Base-by-base conservation (phyloP, 352 stramenopile species). In the Phytophthora tubulina region DNA sequence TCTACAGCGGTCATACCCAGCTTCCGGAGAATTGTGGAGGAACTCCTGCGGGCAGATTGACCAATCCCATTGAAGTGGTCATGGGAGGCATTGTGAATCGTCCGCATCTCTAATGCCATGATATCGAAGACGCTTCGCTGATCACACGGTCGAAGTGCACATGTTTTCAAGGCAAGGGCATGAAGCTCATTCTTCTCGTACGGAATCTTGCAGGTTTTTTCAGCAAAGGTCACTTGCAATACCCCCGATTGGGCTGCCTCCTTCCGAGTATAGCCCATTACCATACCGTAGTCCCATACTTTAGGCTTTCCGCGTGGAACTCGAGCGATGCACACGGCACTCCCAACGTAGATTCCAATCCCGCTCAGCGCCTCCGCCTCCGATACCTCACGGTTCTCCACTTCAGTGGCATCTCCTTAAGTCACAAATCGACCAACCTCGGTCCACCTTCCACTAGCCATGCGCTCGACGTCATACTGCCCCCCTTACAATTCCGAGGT, bases 231-330 rank as follows among this genome's bases (percentile, higher is more conserved):
- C 4, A 73, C 45, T 13, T 68, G 57, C 9, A 73, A 31, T 0
- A 41, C n/a, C 1, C 66, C 66, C 4, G 17, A 17, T 7, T 63
- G 51, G 3, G 50, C 36, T 2, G 8, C 1, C 2, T 58, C 17
- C 10, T 21, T 48, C 58, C 58, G 60, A 0, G 21, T 27, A 31
- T 65, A 64, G 27, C 58, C 66, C 0, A 73, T 45, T 1, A 65
- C 51, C 14, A 55, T 13, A 1, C 58, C 58, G 36, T 69, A 69
- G 11, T 73, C 64, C 55, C 56, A 69, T 9, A 68, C 36, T n/a
- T 61, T 73, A 0, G 66, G 51, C 7, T 48, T 36, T 0, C 66
- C 66, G 2, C 1, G 31, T 3, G 41, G 51, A 4, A 73, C 58
- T 17, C 57, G 48, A 13, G 57, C 49, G 0, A 67, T 35, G 14